Percentiles rank a stretch among this genome's conserved stretches.
Conservation (phyloP, 306 rosid species). For the Cicer yamashitae region DNA sequence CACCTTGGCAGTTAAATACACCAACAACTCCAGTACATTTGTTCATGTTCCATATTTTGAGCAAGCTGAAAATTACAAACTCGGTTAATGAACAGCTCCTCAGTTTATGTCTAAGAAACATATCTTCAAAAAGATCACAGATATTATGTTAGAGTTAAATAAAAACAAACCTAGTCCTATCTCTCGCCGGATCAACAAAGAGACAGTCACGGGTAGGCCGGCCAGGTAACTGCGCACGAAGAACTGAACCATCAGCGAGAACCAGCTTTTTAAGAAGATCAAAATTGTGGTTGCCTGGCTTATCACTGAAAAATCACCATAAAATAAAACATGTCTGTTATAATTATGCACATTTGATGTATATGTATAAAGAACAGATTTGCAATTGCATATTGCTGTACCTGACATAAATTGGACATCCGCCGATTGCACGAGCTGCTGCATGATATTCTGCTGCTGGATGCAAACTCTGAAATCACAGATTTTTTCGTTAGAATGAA, state of each 20-base stretch:
- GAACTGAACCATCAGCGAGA: constrained; percentile 97
- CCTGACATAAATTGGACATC: constrained; percentile 97
- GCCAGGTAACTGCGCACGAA: constrained; percentile 90
- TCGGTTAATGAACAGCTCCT: background rate
- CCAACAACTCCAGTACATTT: constrained; percentile 92
- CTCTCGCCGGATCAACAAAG: constrained; percentile 93
- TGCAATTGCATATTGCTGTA: constrained; percentile 23
- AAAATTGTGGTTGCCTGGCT: constrained; percentile 93
- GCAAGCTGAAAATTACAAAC: constrained; percentile 67
- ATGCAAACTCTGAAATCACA: constrained; percentile 70
- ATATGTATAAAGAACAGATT: background rate
- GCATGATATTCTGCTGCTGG: constrained; percentile 96
- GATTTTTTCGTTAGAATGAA: constrained; percentile 25
- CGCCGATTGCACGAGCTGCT: constrained; percentile 97
- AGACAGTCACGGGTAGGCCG: constrained; percentile 89
- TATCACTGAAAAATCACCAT: constrained; percentile 63
- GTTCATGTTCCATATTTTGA: constrained; percentile 96
- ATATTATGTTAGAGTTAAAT: background rate
- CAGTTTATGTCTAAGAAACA: constrained; percentile 12
- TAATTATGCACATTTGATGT: background rate
- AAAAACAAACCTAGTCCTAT: constrained; percentile 70
- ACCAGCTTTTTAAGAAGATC: constrained; percentile 87
- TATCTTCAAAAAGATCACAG: background rate
- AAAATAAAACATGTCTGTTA: background rate
- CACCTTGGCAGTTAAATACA: constrained; percentile 97